A percentile compares a stretch with the other conserved stretches of the same genome.
These are phyloP conservation scores for Diplogelasinospora grovesii DNA, from an alignment of 495 filamentous ascomycete genomes.

Conservation along the genomic window DNA sequence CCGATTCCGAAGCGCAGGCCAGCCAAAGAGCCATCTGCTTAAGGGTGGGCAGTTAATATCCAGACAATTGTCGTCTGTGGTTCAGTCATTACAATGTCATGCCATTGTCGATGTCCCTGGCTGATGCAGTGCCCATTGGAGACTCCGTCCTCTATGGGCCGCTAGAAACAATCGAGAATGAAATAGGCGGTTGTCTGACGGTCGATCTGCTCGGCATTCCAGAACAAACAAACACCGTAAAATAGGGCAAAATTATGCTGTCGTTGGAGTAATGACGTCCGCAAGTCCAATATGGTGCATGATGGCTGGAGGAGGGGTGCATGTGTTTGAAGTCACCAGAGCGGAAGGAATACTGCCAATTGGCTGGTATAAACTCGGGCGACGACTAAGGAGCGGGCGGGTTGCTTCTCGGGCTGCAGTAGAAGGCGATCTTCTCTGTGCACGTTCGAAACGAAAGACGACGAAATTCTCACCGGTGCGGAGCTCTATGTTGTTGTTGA, in stretches of 20 bases:
- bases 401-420: constrained; percentile 19
- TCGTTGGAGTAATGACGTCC: constrained; percentile 14
- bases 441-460: constrained; percentile 12
- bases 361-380: constrained; percentile 15
- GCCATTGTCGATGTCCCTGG: constrained; percentile 3
- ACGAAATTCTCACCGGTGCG: not conserved
- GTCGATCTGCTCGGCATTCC: constrained; percentile 2
- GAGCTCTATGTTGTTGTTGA: not conserved
- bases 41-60: constrained; percentile 16
- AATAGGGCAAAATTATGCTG: constrained; percentile 1
- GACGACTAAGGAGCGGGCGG: constrained; percentile 7
- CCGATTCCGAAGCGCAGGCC: not conserved
- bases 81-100: constrained; percentile 8
- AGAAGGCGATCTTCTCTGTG: constrained; percentile 17
- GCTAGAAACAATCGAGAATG: not conserved
- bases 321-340: constrained; percentile 26
- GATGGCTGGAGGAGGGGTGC: constrained; percentile 19
- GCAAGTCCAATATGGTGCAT: constrained; percentile 23
- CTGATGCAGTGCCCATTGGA: constrained; percentile 1
- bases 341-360: constrained; percentile 23
- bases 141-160: constrained; percentile 5
- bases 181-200: not conserved
- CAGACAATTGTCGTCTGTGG: constrained; percentile 6
- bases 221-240: not conserved
- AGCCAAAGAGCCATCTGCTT: too few relatives aligned